Percentiles rank a stretch among this genome's conserved stretches.
These are phyloP conservation scores for Mycogone perniciosa DNA, from an alignment of 2,329 filamentous ascomycete species.

Conservation along the genomic window DNA sequence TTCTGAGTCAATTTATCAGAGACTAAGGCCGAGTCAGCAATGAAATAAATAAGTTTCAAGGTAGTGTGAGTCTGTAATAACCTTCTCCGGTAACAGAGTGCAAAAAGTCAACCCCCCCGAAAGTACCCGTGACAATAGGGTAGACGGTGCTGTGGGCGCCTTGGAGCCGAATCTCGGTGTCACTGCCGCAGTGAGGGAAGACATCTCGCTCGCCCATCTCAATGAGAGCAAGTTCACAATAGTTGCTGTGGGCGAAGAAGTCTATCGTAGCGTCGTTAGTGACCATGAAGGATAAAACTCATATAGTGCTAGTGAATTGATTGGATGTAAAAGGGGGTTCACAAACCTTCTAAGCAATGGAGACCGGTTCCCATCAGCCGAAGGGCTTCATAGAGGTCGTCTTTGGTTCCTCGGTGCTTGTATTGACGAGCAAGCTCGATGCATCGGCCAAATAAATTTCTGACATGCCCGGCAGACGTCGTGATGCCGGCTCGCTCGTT, in stretches of 20 bases:
- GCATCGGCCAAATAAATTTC: slow-evolving; percentile 63
- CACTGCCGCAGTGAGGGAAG: slow-evolving; percentile 79
- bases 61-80: slow-evolving; percentile 20
- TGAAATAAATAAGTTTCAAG: neutral
- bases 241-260: slow-evolving; percentile 91
- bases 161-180: slow-evolving; percentile 62
- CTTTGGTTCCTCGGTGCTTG: slow-evolving; percentile 46
- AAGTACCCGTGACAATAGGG: slow-evolving; percentile 83
- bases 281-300: neutral
- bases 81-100: slow-evolving; percentile 73
- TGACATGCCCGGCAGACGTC: slow-evolving; percentile 73
- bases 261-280: slow-evolving; percentile 41
- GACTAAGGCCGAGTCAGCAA: slow-evolving; percentile 37
- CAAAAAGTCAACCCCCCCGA: slow-evolving; percentile 90
- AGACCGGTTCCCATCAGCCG: slow-evolving; percentile 80
- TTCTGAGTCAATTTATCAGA: slow-evolving; percentile 88
- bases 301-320: neutral
- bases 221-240: slow-evolving; percentile 78
- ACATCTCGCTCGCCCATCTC: slow-evolving; percentile 75
- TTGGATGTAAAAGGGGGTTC: neutral
- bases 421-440: slow-evolving; percentile 79
- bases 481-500: slow-evolving; percentile 73
- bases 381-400: slow-evolving; percentile 81
- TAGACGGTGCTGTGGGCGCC: slow-evolving; percentile 64
- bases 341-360: slow-evolving; percentile 73